Evolutionary conservation across 2,329 filamentous ascomycete species (phyloP).

Genomic region (Pseudocercospora eumusae): DNA sequence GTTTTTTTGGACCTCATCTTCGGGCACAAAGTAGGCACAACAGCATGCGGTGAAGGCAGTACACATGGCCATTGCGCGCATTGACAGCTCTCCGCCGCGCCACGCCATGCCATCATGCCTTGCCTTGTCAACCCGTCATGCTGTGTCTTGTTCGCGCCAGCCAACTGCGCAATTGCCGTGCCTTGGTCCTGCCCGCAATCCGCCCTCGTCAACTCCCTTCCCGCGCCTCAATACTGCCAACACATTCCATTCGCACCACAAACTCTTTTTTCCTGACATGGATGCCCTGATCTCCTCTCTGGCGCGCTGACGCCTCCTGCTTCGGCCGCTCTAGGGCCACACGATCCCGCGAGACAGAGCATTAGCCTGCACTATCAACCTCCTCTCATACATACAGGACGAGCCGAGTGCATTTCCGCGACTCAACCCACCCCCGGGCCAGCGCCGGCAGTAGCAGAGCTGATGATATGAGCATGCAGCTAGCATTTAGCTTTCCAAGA

Average conservation of each 20-base stretch:
- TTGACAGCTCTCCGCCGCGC: slow-evolving; percentile 23
- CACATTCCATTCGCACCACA: slow-evolving; percentile 23
- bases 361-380: slow-evolving; percentile 29
- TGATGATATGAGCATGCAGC: slow-evolving; percentile 35
- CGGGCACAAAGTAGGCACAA: slow-evolving; percentile 1
- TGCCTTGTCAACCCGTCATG: slow-evolving; percentile 20
- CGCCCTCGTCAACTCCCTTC: slow-evolving; percentile 14
- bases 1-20: slow-evolving; percentile 7
- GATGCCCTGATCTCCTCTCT: slow-evolving; percentile 25
- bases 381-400: slow-evolving; percentile 22
- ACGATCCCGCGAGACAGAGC: slow-evolving; percentile 12
- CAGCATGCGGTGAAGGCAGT: slow-evolving; percentile 15
- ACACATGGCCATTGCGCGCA: slow-evolving; percentile 19
- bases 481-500: slow-evolving; percentile 37
- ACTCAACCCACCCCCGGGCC: slow-evolving; percentile 32
- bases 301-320: slow-evolving; percentile 12
- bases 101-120: too few species aligned
- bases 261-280: slow-evolving; percentile 24
- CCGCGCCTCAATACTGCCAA: slow-evolving; percentile 18
- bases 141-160: slow-evolving; percentile 17
- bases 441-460: slow-evolving; percentile 25
- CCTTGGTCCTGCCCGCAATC: slow-evolving; percentile 25
- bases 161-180: slow-evolving; percentile 16
- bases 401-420: slow-evolving; percentile 23
- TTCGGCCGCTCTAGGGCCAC: slow-evolving; percentile 15